phyloP scores from a whole-genome alignment of 441 rosid species.

The Rhodomyrtus psidioides region DNA sequence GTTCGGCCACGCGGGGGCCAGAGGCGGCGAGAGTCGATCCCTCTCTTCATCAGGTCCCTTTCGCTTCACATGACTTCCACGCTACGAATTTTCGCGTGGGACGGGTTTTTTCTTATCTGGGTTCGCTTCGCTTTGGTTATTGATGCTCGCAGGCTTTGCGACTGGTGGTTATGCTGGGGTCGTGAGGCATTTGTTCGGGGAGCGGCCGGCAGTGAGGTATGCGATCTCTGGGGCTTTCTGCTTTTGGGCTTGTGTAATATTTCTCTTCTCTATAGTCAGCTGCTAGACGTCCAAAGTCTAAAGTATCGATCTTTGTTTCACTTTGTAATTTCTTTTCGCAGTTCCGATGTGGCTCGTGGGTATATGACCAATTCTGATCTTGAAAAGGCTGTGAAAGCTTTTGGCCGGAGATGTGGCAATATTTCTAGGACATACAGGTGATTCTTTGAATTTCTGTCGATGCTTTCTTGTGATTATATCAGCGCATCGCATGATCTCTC shows the following conservation, averaged over 20 bases:
- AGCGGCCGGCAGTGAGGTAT: background rate
- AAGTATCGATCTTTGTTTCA: background rate
- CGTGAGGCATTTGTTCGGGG: background rate
- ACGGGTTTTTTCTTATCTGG: background rate
- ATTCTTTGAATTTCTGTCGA: background rate
- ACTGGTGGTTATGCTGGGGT: background rate
- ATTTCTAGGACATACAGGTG: slow-evolving; percentile 90
- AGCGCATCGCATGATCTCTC: background rate
- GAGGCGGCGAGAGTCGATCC: background rate
- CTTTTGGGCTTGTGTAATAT: background rate
- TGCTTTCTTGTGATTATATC: background rate
- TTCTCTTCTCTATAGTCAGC: background rate
- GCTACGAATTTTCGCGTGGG: background rate
- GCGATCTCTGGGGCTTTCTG: background rate
- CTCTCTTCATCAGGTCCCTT: background rate
- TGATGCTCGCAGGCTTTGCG: background rate
- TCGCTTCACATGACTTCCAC: background rate
- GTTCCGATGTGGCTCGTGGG: slow-evolving; percentile 50
- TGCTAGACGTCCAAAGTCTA: background rate
- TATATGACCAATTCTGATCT: slow-evolving; percentile 75
- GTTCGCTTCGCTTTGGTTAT: background rate
- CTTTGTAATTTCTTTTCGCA: slow-evolving; percentile 7
- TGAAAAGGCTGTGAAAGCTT: slow-evolving; percentile 67
- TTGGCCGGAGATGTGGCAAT: slow-evolving; percentile 60
- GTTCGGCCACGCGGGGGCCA: background rate